phyloP scores from a whole-genome alignment of 768 basidiomycete species.

The Lactarius trivialis region DNA sequence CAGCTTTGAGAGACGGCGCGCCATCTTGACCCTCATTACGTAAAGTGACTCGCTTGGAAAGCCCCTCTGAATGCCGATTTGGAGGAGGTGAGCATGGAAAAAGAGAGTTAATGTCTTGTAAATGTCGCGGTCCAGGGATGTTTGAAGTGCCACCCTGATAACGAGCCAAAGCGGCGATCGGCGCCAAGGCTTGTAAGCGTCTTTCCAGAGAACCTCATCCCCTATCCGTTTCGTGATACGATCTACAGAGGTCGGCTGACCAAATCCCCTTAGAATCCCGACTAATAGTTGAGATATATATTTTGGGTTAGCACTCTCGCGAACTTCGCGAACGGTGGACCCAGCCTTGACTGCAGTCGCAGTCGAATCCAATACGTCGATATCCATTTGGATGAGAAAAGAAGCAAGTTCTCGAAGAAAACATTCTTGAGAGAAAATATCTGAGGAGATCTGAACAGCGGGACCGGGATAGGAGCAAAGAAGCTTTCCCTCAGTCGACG shows the following conservation, averaged over 20 bases:
- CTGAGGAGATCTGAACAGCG: constrained; percentile 32
- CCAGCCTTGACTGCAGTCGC: constrained; percentile 20
- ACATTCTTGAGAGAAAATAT: too few species aligned
- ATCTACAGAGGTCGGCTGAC: constrained; percentile 27
- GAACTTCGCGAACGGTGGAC: background rate
- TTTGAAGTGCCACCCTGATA: constrained; percentile 35
- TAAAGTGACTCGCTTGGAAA: background rate
- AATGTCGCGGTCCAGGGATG: background rate
- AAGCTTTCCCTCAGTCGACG: constrained; percentile 34
- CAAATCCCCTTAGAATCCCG: constrained; percentile 25
- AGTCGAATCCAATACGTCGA: background rate
- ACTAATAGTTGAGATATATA: background rate
- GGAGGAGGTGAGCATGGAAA: background rate
- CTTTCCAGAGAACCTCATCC: background rate
- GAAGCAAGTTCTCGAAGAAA: background rate
- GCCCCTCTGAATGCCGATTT: background rate
- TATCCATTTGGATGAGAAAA: background rate
- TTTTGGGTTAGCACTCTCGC: background rate
- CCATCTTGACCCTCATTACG: background rate
- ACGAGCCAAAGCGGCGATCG: background rate
- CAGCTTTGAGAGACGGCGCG: background rate
- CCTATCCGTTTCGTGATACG: constrained; percentile 10
- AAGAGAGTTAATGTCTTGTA: background rate
- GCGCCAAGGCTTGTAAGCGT: constrained; percentile 25
- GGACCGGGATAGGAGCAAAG: constrained; percentile 32